phyloP scores from a whole-genome alignment of 768 basidiomycete species.

The Collybia nuda region DNA sequence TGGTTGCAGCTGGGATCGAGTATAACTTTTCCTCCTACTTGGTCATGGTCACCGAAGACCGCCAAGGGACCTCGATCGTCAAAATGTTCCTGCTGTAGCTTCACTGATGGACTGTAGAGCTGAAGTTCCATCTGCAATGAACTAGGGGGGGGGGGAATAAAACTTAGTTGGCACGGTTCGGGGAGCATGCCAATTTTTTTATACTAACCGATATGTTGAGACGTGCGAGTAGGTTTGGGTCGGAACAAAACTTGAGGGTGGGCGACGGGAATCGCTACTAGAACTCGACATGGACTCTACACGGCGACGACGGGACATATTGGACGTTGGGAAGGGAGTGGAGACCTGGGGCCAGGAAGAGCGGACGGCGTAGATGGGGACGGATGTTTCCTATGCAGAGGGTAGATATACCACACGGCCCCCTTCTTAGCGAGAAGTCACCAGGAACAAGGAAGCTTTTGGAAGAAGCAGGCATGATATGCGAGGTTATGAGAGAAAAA shows the following conservation, averaged over 20 bases:
- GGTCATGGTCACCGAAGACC: conserved; percentile 62
- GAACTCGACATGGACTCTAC: conserved; percentile 23
- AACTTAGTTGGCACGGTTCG: not conserved
- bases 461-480: conserved; percentile 10
- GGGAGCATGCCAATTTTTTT: not conserved
- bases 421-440: conserved; percentile 13
- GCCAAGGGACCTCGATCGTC: conserved; percentile 35
- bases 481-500: conserved; percentile 2
- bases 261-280: conserved; percentile 15
- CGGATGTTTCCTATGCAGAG: not conserved
- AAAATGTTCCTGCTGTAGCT: conserved; percentile 33
- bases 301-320: conserved; percentile 27
- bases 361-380: not conserved
- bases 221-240: conserved; percentile 41
- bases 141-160: conserved; percentile 23
- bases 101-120: conserved; percentile 62
- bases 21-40: conserved; percentile 56
- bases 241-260: conserved; percentile 34
- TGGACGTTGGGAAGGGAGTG: conserved; percentile 6
- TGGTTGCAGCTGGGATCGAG: conserved; percentile 52
- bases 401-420: conserved; percentile 8
- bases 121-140: conserved; percentile 59
- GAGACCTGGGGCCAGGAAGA: not conserved
- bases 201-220: conserved; percentile 48
- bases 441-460: conserved; percentile 14